A percentile compares a stretch with the other conserved stretches of the same genome.
Evolutionary conservation across 805 yeast species (phyloP).

Genomic region (Candida tallmaniae): DNA sequence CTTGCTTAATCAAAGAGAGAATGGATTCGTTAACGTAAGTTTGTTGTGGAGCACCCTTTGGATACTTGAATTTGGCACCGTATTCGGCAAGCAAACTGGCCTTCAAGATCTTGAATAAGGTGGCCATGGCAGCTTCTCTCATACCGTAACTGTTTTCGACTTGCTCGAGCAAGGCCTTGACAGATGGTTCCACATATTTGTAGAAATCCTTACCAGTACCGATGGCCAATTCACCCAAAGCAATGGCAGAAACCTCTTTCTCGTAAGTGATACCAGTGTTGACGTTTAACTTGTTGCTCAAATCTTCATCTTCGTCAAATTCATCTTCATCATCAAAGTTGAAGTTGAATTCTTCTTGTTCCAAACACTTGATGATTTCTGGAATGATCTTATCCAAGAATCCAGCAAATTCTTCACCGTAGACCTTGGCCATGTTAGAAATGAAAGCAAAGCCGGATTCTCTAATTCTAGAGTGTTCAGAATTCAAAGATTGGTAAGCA

Average conservation of each 20-base stretch:
- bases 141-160: conserved; percentile 85
- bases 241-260: conserved; percentile 92
- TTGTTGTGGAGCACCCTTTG: conserved; percentile 59
- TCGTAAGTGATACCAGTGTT: conserved; percentile 95
- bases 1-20: conserved; percentile 56
- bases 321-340: conserved; percentile 47
- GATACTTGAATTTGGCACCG: conserved; percentile 46
- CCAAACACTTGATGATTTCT: conserved; percentile 74
- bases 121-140: conserved; percentile 77
- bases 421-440: conserved; percentile 91
- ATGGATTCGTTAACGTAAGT: conserved; percentile 58
- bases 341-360: conserved; percentile 80
- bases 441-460: conserved; percentile 94
- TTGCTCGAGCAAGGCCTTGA: conserved; percentile 62
- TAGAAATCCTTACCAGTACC: conserved; percentile 82
- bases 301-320: conserved; percentile 56
- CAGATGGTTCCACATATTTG: conserved; percentile 67
- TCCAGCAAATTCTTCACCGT: conserved; percentile 84
- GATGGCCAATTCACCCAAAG: conserved; percentile 79
- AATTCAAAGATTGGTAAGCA: conserved; percentile 71
- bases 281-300: conserved; percentile 72
- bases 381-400: conserved; percentile 82
- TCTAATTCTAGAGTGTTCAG: conserved; percentile 80
- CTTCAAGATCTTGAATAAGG: conserved; percentile 78
- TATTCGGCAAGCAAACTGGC: conserved; percentile 58